Evolutionary conservation across 768 basidiomycete genomes (phyloP), one percentile per base, ranked within the genome.

Genomic region (Trametes cinnabarina): DNA sequence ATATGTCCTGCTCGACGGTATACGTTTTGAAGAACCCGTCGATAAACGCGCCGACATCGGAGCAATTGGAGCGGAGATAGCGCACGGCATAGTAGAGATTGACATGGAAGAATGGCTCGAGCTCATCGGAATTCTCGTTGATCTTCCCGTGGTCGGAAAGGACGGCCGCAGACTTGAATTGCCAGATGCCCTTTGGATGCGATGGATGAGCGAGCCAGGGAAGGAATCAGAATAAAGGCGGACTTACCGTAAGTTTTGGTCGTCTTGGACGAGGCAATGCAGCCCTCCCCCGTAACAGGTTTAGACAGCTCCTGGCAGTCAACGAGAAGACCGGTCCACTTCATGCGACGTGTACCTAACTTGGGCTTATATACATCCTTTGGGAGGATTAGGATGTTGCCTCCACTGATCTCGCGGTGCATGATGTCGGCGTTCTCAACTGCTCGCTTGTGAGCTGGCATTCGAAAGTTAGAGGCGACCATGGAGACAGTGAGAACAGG

Each of bases 71-170:
- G 1, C 37, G 37, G 3, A 58, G 43, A 34, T 47, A 58, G 12
- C 50, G 46, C 19, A 58, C 25, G 14, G 32, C 50, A 50, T 40
- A 28, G 26, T 44, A 51, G 25, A 37, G 15, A 4, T 47, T 20
- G 53, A 61, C 50, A 25, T 66, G 59, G 32, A 66, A 30, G 47
- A 66, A 61, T 1, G 63, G 50, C 43, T 66, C 65, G 19, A 66
- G 44, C 40, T 66, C 65, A 46, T 66, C 65, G 10, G 56, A 37
- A 0, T 63, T 26, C 23, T 50, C 50, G 14, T 43, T 28, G 2
- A 50, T 44, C 32, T 57, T 52, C 28, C 43, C 19, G 6, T 61
- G 63, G 12, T 60, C 40, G 35, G 55, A 17, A 30, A 63, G 57
- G 1, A 57, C 43, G 14, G 47, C 19, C 17, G 51, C 54, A 10